phyloP scores from a whole-genome alignment of 257 asterid genomes.

The Solanum ossicruentum region DNA sequence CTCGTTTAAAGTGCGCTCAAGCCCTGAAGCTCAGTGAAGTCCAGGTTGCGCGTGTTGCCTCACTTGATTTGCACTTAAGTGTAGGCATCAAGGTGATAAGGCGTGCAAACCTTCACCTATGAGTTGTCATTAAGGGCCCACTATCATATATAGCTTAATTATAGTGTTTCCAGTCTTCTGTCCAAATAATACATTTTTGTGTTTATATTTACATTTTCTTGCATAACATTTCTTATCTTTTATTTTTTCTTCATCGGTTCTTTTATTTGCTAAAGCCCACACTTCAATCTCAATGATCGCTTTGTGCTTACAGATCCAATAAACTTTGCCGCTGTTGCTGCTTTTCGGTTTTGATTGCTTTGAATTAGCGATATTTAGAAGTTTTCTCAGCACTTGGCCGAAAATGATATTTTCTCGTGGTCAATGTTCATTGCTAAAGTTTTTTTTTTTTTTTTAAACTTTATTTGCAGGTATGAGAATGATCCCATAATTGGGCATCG shows the following conservation, averaged over 20 bases:
- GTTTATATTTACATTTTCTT: neutral
- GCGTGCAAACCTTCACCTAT: neutral
- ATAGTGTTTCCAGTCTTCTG: neutral
- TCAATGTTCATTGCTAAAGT: neutral
- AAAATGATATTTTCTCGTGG: neutral
- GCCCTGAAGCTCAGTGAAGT: neutral
- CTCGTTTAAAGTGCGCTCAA: neutral
- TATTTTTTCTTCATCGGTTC: neutral
- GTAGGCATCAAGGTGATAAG: neutral
- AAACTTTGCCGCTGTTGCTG: neutral
- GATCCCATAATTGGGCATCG: conserved; percentile 87
- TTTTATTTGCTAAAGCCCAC: neutral
- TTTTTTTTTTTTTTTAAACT: neutral
- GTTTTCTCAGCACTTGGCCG: neutral
- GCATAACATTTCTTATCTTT: neutral
- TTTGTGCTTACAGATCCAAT: neutral
- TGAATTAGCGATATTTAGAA: neutral
- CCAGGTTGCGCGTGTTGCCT: neutral
- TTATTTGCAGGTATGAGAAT: conserved; percentile 68
- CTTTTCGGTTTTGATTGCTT: neutral
- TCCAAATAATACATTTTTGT: neutral
- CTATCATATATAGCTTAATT: neutral
- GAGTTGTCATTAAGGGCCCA: neutral
- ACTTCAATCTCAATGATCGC: neutral
- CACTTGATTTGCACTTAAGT: neutral